Conservation (phyloP, 352 stramenopile species). For the Achlya hypogyna region DNA sequence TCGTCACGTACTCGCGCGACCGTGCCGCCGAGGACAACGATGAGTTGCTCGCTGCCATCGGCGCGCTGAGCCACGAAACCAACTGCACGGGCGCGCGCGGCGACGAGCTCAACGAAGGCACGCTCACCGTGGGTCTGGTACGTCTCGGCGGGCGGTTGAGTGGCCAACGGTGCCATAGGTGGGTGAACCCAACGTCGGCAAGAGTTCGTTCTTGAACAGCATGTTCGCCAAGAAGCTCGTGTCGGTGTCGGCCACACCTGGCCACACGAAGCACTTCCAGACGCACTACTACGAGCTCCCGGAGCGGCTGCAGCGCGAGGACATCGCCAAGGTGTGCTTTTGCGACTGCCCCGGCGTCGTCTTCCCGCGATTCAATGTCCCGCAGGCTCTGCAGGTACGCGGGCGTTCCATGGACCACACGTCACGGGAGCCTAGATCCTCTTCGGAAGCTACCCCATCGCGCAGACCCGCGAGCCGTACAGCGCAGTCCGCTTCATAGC, state of each 20-base stretch:
- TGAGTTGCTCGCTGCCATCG: not conserved
- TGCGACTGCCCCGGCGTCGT: conserved; percentile 77
- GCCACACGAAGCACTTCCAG: conserved; percentile 76
- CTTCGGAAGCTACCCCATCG: conserved; percentile 76
- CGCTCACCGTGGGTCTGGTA: conserved; percentile 23
- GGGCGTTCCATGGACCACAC: not conserved
- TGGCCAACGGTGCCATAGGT: conserved; percentile 6
- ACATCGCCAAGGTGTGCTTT: conserved; percentile 43
- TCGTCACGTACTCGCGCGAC: conserved; percentile 18
- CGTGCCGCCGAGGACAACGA: conserved; percentile 1
- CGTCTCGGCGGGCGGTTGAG: not conserved
- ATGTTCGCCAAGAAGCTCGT: conserved; percentile 71
- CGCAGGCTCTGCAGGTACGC: conserved; percentile 42
- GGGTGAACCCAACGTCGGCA: conserved; percentile 25
- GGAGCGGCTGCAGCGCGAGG: conserved; percentile 37
- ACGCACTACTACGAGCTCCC: conserved; percentile 63
- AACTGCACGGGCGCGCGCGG: not conserved
- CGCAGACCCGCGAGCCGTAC: conserved; percentile 79
- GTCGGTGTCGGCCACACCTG: conserved; percentile 65
- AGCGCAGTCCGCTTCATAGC: conserved; percentile 77
- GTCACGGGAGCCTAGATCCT: conserved; percentile 30
- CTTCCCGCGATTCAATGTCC: conserved; percentile 64
- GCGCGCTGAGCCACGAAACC: not conserved
- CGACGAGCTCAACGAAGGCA: conserved; percentile 7
- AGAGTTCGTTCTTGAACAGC: conserved; percentile 26